Conservation (phyloP, 176 grass and related monocot genomes). For the Leersia perrieri region DNA sequence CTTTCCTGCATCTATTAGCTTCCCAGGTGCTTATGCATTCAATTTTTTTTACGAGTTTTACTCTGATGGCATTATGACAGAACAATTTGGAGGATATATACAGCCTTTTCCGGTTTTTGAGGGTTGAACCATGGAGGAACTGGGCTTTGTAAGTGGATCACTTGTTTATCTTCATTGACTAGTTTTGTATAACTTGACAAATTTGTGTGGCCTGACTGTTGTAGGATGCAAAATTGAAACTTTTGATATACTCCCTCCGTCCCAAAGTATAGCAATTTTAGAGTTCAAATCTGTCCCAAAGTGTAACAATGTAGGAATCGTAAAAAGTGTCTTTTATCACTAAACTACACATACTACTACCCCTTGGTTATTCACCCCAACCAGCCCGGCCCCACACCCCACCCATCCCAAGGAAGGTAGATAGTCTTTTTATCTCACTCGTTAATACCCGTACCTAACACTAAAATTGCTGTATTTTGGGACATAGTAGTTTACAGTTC, state of each 20-base stretch:
- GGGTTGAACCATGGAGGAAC: slow-evolving; percentile 88
- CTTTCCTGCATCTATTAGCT: slow-evolving; percentile 19
- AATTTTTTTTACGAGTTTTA: slow-evolving; percentile 28
- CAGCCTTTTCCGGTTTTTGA: slow-evolving; percentile 92
- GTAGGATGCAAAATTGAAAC: not conserved
- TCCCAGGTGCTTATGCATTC: slow-evolving; percentile 19
- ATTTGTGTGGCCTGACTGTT: not conserved
- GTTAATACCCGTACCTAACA: no score
- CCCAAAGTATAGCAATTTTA: no score
- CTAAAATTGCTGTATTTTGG: no score
- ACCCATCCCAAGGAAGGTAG: no score
- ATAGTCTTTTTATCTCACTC: no score
- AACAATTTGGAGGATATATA: slow-evolving; percentile 96
- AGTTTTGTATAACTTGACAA: not conserved
- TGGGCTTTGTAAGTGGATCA: slow-evolving; percentile 77
- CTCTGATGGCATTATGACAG: slow-evolving; percentile 53
- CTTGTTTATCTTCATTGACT: slow-evolving; percentile 18
- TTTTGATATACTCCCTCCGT: no score
- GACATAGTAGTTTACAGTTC: not conserved
- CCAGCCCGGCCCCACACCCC: no score
- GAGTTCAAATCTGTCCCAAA: no score
- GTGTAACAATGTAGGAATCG: no score
- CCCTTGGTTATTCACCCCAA: no score
- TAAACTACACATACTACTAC: no score
- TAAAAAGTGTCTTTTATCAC: no score